Base-by-base conservation (phyloP, 768 basidiomycete genomes). In the Lactifluus rugatus region DNA sequence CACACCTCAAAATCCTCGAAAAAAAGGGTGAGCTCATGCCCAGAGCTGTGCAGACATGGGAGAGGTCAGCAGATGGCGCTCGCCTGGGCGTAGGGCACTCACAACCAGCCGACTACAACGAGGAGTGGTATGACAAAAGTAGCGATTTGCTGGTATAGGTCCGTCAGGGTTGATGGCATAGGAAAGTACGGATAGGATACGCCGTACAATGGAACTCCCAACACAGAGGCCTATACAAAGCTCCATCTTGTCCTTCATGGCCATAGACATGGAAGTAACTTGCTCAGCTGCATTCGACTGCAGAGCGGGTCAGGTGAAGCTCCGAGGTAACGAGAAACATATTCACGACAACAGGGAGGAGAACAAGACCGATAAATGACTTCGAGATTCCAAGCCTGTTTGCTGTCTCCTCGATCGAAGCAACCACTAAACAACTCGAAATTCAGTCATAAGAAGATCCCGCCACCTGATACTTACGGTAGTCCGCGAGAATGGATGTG, bases 371-470 rank as follows among this genome's bases (percentile, higher is more conserved):
- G 64, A 93, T 92, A 65, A 93, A 93, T 0, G 83, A 65, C 70
- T 89, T 90, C 0, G 90, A 89, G 54, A 96, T 87, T 54, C 78
- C 69, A 70, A 90, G 93, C 41, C 86, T 78, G 14, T 81, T 74
- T 2, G 93, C 90, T 25, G 89, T 90, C 68, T 94, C 92, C 69
- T 95, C 93, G 62, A 96, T 95, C 3, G 89, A 91, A 2, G 85
- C 87, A 37, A 95, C 92, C 70, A 92, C 89, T 90, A 52, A 0
- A 36, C 23, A 21, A 36, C 76, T 26, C 31, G 46, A 32, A 32
- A 34, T 41, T 56, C 21, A 56, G 52, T 49, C 21, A 61, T 25
- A 42, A 4, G 31, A 9, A 57, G 47, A 10, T 10, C 36, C 28
- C 16, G 41, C n/a, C 13, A 23, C 23, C 21, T 44, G 53, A n/a